These are phyloP conservation scores for Mallotus nudiflorus DNA, from an alignment of 345 rosid species.

Conservation along the genomic window DNA sequence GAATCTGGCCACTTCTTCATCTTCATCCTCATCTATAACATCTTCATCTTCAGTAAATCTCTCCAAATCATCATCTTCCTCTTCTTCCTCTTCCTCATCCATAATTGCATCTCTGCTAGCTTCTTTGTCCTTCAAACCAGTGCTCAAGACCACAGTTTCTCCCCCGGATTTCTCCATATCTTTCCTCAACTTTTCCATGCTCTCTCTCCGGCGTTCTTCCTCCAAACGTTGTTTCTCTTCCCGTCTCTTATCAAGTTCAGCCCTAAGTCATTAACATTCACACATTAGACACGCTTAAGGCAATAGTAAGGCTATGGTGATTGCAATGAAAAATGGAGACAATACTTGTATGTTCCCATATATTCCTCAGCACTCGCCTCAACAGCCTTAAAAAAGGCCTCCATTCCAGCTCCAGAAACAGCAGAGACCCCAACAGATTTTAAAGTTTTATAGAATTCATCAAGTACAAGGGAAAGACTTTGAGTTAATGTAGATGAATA, in stretches of 20 bases:
- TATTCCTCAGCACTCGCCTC: constrained; percentile 71
- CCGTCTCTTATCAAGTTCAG: constrained; percentile 75
- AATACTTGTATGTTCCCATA: constrained; percentile 74
- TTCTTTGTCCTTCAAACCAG: constrained; percentile 57
- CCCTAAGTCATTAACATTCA: constrained; percentile 32
- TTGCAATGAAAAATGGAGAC: not conserved
- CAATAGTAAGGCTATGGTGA: no score
- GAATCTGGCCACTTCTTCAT: no score
- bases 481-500: no score
- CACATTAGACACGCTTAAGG: not conserved
- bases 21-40: no score
- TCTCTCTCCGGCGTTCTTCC: constrained; percentile 55
- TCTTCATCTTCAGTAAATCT: constrained; percentile 42
- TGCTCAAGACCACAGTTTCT: constrained; percentile 64
- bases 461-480: constrained; percentile 60
- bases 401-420: constrained; percentile 78
- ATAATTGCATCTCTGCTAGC: no score
- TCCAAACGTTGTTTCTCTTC: constrained; percentile 71
- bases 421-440: constrained; percentile 83
- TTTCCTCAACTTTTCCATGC: constrained; percentile 64
- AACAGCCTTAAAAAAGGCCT: constrained; percentile 64
- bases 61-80: constrained; percentile 29
- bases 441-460: constrained; percentile 66
- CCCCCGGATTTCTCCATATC: constrained; percentile 76
- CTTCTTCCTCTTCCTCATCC: constrained; percentile 45